Evolutionary conservation across 2,329 filamentous ascomycete genomes (phyloP).

Genomic region (Cercospora beticola): DNA sequence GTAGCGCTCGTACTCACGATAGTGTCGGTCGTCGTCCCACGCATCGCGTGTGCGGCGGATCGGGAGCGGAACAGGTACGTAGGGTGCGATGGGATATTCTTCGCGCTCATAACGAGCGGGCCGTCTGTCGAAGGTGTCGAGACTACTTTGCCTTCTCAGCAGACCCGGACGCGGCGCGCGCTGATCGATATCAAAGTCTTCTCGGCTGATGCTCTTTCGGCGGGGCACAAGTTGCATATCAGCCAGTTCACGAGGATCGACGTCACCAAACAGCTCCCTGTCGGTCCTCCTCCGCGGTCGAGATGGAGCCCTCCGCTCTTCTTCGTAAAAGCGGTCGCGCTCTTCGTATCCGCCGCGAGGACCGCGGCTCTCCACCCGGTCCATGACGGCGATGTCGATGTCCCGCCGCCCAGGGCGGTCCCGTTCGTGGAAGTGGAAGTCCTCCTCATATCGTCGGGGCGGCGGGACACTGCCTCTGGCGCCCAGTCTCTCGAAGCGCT

Average conservation of each 20-base stretch:
- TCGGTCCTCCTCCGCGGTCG: conserved; percentile 40
- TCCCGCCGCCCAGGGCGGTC: conserved; percentile 44
- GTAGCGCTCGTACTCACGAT: conserved; percentile 38
- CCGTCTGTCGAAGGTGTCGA: conserved; percentile 85
- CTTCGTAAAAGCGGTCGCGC: conserved; percentile 53
- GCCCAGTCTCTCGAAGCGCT: conserved; percentile 51
- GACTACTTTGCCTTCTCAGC: conserved; percentile 78
- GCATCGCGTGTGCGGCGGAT: conserved; percentile 62
- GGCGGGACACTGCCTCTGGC: conserved; percentile 30
- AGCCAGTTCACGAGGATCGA: conserved; percentile 47
- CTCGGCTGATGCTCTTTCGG: conserved; percentile 50
- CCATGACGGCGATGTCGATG: conserved; percentile 44
- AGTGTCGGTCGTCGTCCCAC: conserved; percentile 57
- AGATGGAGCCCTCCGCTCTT: conserved; percentile 48
- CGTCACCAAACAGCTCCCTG: conserved; percentile 49
- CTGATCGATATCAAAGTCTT: conserved; percentile 55
- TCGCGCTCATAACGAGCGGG: conserved; percentile 59
- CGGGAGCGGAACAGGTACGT: conserved; percentile 69
- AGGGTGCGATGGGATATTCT: conserved; percentile 62
- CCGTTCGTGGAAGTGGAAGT: conserved; percentile 43
- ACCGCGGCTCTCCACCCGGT: conserved; percentile 40
- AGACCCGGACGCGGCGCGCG: conserved; percentile 63
- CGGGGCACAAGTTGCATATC: conserved; percentile 56
- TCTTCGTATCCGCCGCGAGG: conserved; percentile 49
- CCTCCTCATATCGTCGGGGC: conserved; percentile 42